Conservation (phyloP, 108 stramenopile genomes). For the Mayamaea pseudoterrestris region DNA sequence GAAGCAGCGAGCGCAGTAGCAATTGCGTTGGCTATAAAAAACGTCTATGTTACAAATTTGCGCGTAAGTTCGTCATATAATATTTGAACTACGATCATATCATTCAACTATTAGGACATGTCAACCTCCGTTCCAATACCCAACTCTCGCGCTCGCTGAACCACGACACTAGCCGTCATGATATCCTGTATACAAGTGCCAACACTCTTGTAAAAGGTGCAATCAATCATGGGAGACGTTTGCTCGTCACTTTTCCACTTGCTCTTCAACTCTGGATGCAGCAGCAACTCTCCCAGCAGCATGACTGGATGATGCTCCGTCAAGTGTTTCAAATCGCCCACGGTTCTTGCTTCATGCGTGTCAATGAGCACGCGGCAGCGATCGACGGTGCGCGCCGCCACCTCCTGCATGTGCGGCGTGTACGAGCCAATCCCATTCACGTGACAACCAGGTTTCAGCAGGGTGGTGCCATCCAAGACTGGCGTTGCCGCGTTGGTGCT, state of each 20-base stretch:
- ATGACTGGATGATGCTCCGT: constrained; percentile 15
- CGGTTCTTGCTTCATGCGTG: constrained; percentile 53
- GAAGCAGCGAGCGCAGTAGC: too few species aligned
- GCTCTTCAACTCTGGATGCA: constrained; percentile 9
- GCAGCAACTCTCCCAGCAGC: constrained; percentile 43
- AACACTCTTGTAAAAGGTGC: constrained; percentile 63
- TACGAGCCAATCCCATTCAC: constrained; percentile 68
- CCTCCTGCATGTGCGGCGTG: constrained; percentile 58
- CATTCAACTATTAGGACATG: constrained; percentile 13
- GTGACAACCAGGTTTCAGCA: constrained; percentile 40
- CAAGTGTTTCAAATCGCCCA: constrained; percentile 63
- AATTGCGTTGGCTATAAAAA: too few species aligned
- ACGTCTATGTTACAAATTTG: too few species aligned
- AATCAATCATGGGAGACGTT: constrained; percentile 16
- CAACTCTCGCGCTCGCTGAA: constrained; percentile 18
- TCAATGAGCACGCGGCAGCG: constrained; percentile 46
- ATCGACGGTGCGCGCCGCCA: constrained; percentile 25
- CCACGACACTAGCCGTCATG: constrained; percentile 39
- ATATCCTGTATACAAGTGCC: constrained; percentile 77
- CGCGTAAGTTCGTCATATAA: too few species aligned
- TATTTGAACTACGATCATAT: too few species aligned
- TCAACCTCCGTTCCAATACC: constrained; percentile 33
- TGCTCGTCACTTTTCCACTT: constrained; percentile 10
- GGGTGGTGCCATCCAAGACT: constrained; percentile 31
- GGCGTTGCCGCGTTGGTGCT: constrained; percentile 59